Evolutionary conservation across 2,329 filamentous ascomycete genomes (phyloP), one percentile per base, ranked within the genome.

Genomic region (Fusarium brevicatenulatum): DNA sequence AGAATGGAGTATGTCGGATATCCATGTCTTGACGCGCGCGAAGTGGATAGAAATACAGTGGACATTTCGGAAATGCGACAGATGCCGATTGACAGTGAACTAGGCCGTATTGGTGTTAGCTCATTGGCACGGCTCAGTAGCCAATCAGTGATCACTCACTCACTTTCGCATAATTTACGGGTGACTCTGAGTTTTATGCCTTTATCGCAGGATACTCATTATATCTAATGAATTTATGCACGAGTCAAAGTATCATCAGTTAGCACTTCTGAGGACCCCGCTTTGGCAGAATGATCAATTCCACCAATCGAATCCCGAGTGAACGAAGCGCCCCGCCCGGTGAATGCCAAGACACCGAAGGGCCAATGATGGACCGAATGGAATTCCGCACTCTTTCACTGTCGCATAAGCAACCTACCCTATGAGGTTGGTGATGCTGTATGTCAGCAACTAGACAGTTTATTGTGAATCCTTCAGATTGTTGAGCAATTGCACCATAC

Each of bases 261-360:
- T n/a, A 18, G 40, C 5, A 0, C 1, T 2, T 1, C 7, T 4
- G 4, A 1, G 5, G 37, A 9, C 21, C 34, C 23, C 7, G 4
- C 9, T 2, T 6, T 12, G 2, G 4, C 15, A 32, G 23, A 3
- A 7, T 23, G 2, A 9, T 15, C 9, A 21, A 28, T 8, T 4
- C 21, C 34, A n/a, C 44, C 32, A 32, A 50, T 43, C 3, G 18
- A 32, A 25, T 6, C 6, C 8, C 2, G 7, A 4, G 5, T 7
- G 7, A 11, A 9, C 11, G 9, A n/a, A 4, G 1, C 4, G 21
- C 32, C 19, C 39, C 23, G 46, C 46, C 52, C 66, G 65, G 64
- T 7, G 4, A 32, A 68, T 68, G 66, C 66, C 64, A 68, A 68
- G 66, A 68, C 34, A 32, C 66, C 66, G 66, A 68, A 1, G 9